Evolutionary conservation across 306 rosid genomes (phyloP), one percentile per base, ranked within the genome.

Genomic region (Quercus alba): DNA sequence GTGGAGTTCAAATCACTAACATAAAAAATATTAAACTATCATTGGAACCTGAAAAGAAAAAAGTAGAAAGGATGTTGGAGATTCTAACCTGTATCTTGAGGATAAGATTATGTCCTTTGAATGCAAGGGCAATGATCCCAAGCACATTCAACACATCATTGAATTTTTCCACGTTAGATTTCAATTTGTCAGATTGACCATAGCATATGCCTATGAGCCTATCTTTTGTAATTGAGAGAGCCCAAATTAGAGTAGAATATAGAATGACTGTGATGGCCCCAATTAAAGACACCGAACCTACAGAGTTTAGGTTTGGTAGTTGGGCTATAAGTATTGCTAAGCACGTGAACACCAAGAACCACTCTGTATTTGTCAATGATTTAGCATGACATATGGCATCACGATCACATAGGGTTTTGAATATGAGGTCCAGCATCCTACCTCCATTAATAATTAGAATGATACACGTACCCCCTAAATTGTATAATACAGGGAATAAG

Each of bases 81-180:
- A 2, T 7, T 18, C 78, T 74, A n/a, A 78, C 94, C 91, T 93
- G 97, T 33, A 93, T 91, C 83, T 93, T 93, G n/a, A 91, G 97
- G 62, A 91, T 25, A 73, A 93, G 61, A 57, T 91, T 93, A 44
- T 93, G 97, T 11, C 97, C 97, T 87, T 90, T 83, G 80, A 89
- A 89, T 2, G 86, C 52, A 3, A 91, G 85, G 17, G 85, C 4
- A 73, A 89, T 78, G 78, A 81, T 83, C 38, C 94, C 97, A 28
- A 91, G 15, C 3, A 91, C 90, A 77, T 85, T 87, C 19, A 91
- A 1, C 56, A 83, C 26, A 23, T 62, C 66, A 9, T n/a, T 63
- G 26, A 81, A 71, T n/a, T 82, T 87, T 13, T 67, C 81, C 23
- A 77, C 0, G 0, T 72, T 10, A 6, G 86, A 33, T 5, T 77